phyloP scores from a whole-genome alignment of 495 filamentous ascomycete genomes.

The Penicillium canariense region DNA sequence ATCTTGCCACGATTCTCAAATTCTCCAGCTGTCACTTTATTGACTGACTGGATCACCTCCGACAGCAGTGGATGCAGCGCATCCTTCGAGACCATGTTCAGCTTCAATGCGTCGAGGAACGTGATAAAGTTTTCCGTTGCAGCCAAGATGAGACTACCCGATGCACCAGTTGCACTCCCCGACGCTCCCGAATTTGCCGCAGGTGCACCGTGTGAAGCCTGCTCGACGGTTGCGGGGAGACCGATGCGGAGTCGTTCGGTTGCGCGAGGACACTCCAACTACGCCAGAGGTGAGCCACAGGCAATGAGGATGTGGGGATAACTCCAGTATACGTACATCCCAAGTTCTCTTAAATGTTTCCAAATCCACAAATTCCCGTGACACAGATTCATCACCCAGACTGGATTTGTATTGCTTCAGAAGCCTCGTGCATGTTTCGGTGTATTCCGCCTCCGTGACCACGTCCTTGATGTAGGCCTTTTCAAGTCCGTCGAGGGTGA shows the following conservation, averaged over 20 bases:
- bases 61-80: slow-evolving; percentile 89
- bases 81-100: slow-evolving; percentile 90
- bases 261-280: slow-evolving; percentile 94
- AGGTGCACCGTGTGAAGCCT: slow-evolving; percentile 43
- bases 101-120: slow-evolving; percentile 86
- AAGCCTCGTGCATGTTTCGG: slow-evolving; percentile 87
- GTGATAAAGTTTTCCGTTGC: slow-evolving; percentile 99
- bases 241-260: slow-evolving; percentile 90
- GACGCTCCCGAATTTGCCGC: slow-evolving; percentile 43
- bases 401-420: slow-evolving; percentile 97
- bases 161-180: slow-evolving; percentile 45
- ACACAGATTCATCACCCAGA: slow-evolving; percentile 80
- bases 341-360: slow-evolving; percentile 93
- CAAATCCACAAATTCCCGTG: slow-evolving; percentile 76
- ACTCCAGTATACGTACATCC: slow-evolving; percentile 62
- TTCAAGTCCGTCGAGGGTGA: slow-evolving; percentile 92
- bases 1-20: slow-evolving; percentile 96
- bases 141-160: slow-evolving; percentile 72
- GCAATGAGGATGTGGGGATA: not conserved
- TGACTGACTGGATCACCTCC: slow-evolving; percentile 93
- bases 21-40: slow-evolving; percentile 89
- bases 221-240: slow-evolving; percentile 67
- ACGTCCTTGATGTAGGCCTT: slow-evolving; percentile 97
- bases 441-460: slow-evolving; percentile 87
- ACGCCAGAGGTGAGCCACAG: slow-evolving; percentile 10